Conservation (phyloP, 2,329 filamentous ascomycete species). For the Cyphellophora europaea region DNA sequence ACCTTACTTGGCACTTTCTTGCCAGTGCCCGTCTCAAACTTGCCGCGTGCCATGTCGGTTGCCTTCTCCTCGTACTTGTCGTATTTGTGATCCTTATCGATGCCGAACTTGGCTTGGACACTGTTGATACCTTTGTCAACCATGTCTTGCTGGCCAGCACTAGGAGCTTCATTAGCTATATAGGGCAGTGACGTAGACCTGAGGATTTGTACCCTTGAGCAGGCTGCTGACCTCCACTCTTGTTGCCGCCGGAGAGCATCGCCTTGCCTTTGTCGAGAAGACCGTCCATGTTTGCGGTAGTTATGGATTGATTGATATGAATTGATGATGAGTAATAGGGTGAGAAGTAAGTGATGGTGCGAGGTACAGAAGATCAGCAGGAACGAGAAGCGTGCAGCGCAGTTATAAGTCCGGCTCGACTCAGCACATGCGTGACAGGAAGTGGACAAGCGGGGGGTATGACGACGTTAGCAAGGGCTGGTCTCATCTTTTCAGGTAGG, state of each 20-base stretch:
- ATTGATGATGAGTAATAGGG: too few relatives aligned
- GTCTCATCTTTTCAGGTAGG: too few relatives aligned
- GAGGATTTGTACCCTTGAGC: neutral
- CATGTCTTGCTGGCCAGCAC: neutral
- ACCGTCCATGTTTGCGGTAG: constrained; percentile 1
- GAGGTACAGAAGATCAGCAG: too few relatives aligned
- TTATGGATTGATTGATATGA: too few relatives aligned
- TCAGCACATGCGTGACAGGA: too few relatives aligned
- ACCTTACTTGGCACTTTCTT: neutral
- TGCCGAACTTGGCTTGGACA: neutral
- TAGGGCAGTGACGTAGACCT: neutral
- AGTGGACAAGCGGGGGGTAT: too few relatives aligned
- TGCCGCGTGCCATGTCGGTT: neutral
- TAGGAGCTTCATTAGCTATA: neutral
- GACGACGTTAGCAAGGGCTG: too few relatives aligned
- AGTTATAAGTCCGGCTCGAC: too few relatives aligned
- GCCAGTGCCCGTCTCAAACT: neutral
- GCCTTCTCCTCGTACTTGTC: constrained; percentile 3
- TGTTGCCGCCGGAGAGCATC: neutral
- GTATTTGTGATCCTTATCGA: constrained; percentile 4
- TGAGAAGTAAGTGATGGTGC: too few relatives aligned
- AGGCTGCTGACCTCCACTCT: constrained; percentile 1
- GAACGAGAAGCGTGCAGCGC: too few relatives aligned
- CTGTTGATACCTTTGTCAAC: constrained; percentile 1
- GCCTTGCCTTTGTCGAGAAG: constrained; percentile 1